phyloP scores from a whole-genome alignment of 768 basidiomycete genomes.

The Galerina sulciceps region DNA sequence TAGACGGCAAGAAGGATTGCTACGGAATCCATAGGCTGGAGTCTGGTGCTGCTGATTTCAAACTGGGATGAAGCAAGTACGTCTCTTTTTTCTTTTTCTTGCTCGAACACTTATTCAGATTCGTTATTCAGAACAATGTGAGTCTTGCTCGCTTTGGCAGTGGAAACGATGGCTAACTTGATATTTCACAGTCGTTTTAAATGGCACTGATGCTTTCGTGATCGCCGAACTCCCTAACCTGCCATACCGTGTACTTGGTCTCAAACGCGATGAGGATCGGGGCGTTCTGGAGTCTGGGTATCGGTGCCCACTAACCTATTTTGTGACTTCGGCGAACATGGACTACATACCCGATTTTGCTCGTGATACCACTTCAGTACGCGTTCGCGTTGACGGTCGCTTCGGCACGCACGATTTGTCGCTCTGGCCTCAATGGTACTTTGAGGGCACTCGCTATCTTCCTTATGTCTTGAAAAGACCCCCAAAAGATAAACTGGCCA shows the following conservation, averaged over 20 bases:
- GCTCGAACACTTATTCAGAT: too few relatives aligned
- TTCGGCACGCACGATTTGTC: constrained; percentile 4
- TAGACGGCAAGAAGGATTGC: not conserved
- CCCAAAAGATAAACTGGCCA: not conserved
- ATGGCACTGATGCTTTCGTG: not conserved
- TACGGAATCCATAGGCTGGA: too few relatives aligned
- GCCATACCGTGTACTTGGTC: not conserved
- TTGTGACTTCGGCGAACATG: constrained; percentile 11
- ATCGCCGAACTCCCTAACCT: not conserved
- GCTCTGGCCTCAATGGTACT: constrained; percentile 10
- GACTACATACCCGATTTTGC: not conserved
- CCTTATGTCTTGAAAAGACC: constrained; percentile 3
- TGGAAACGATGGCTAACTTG: too few relatives aligned
- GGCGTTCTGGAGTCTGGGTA: not conserved
- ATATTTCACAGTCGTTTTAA: too few relatives aligned
- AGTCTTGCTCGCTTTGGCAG: too few relatives aligned
- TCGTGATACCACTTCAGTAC: not conserved
- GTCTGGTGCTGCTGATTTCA: too few relatives aligned
- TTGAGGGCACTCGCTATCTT: constrained; percentile 5
- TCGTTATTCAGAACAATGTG: too few relatives aligned
- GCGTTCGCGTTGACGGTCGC: constrained; percentile 1
- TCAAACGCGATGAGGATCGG: not conserved
- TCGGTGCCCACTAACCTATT: not conserved
- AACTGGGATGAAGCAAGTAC: too few relatives aligned
- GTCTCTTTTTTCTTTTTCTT: too few relatives aligned